phyloP scores from a whole-genome alignment of 1,284 basidiomycete species.

The Meira miltonrushii region DNA sequence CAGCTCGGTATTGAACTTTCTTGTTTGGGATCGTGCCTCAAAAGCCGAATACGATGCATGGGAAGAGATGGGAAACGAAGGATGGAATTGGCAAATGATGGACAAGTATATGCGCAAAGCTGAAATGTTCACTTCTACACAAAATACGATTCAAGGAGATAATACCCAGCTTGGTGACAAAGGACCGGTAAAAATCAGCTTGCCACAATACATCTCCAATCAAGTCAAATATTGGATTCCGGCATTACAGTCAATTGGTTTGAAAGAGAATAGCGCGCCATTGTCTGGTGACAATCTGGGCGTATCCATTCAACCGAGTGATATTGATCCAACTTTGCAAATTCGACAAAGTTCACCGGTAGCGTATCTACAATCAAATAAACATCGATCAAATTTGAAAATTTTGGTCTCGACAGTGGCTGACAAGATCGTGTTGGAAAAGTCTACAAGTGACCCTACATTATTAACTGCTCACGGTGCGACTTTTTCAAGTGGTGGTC shows the following conservation, averaged over 20 bases:
- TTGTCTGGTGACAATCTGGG: conserved; percentile 42
- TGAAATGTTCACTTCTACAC: conserved; percentile 44
- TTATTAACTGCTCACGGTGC: conserved; percentile 24
- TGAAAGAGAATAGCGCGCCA: conserved; percentile 30
- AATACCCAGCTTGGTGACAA: conserved; percentile 31
- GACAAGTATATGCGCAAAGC: conserved; percentile 54
- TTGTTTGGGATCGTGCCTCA: conserved; percentile 50
- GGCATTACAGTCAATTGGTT: conserved; percentile 28
- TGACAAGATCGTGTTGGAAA: conserved; percentile 25
- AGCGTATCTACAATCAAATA: conserved; percentile 43
- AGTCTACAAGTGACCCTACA: not conserved
- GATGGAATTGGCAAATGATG: conserved; percentile 53
- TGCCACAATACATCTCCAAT: conserved; percentile 40
- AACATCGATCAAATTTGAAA: conserved; percentile 31
- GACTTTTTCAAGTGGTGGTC: conserved; percentile 22
- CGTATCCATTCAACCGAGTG: conserved; percentile 38
- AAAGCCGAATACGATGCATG: conserved; percentile 48
- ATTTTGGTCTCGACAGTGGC: conserved; percentile 36
- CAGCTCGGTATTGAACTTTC: conserved; percentile 51
- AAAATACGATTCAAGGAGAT: conserved; percentile 32
- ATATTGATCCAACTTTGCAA: conserved; percentile 42
- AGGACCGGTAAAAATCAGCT: conserved; percentile 45
- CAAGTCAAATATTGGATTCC: conserved; percentile 33
- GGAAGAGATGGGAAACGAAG: conserved; percentile 36
- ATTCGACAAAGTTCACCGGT: conserved; percentile 44